phyloP scores from a whole-genome alignment of 1,284 basidiomycete species.

The Ganoderma meredithae region DNA sequence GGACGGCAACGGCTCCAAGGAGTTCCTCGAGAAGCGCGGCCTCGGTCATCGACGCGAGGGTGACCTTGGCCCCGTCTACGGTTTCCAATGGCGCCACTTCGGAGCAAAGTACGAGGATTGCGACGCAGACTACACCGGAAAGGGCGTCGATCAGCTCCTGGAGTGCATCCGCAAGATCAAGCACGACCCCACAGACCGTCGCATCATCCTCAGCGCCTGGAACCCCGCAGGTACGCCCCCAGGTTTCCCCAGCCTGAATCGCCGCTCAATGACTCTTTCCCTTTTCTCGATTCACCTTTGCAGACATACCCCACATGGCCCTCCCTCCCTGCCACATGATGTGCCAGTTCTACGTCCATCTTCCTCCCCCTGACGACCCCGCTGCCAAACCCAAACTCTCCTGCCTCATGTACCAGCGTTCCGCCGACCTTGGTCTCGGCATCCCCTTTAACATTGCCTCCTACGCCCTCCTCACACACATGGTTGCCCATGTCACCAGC shows the following conservation, averaged over 20 bases:
- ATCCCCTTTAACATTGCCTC: slow-evolving; percentile 99
- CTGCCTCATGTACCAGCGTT: slow-evolving; percentile 98
- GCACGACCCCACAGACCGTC: slow-evolving; percentile 91
- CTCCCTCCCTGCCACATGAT: slow-evolving; percentile 98
- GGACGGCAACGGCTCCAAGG: slow-evolving; percentile 95
- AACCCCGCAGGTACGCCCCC: slow-evolving; percentile 87
- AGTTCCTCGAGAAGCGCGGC: slow-evolving; percentile 88
- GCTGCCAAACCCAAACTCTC: slow-evolving; percentile 79
- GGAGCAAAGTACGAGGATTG: slow-evolving; percentile 89
- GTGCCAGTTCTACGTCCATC: slow-evolving; percentile 97
- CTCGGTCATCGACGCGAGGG: slow-evolving; percentile 87
- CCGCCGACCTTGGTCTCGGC: slow-evolving; percentile 95
- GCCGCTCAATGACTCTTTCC: too few relatives aligned
- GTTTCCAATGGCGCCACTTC: slow-evolving; percentile 99
- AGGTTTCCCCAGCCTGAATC: background rate
- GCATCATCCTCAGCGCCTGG: slow-evolving; percentile 98
- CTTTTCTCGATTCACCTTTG: background rate
- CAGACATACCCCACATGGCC: slow-evolving; percentile 94
- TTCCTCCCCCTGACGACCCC: slow-evolving; percentile 61
- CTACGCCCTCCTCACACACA: slow-evolving; percentile 95
- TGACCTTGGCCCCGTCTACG: slow-evolving; percentile 96
- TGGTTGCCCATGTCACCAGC: slow-evolving; percentile 92
- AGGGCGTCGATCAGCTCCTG: slow-evolving; percentile 93
- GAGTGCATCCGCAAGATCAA: slow-evolving; percentile 94
- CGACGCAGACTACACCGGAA: slow-evolving; percentile 83